Conservation (phyloP, 2,329 filamentous ascomycete species). For the Colletotrichum sidae region DNA sequence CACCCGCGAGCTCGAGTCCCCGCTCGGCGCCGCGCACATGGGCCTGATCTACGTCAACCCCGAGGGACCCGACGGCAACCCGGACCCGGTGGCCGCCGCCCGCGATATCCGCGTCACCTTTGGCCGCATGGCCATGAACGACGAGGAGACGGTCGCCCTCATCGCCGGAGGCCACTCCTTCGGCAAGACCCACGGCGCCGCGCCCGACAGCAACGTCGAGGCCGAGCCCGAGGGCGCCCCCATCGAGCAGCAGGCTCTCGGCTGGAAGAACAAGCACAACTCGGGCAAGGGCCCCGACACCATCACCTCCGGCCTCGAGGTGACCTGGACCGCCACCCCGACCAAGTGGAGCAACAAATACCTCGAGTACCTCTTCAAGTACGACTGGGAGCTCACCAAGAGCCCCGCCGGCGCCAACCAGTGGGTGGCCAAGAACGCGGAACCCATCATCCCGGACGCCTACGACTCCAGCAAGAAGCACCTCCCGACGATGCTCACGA, state of each 20-base stretch:
- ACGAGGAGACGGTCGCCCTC: slow-evolving; percentile 83
- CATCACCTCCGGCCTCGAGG: slow-evolving; percentile 82
- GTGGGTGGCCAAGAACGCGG: slow-evolving; percentile 78
- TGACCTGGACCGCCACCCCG: slow-evolving; percentile 82
- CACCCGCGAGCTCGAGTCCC: slow-evolving; percentile 65
- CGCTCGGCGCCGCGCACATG: slow-evolving; percentile 77
- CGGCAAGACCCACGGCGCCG: slow-evolving; percentile 85
- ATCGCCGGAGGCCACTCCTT: slow-evolving; percentile 84
- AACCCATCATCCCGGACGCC: slow-evolving; percentile 76
- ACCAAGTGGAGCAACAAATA: slow-evolving; percentile 79
- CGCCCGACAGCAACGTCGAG: slow-evolving; percentile 17
- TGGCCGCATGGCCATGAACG: slow-evolving; percentile 84
- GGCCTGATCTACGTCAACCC: slow-evolving; percentile 87
- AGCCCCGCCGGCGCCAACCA: slow-evolving; percentile 81
- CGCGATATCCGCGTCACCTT: slow-evolving; percentile 81
- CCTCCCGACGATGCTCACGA: slow-evolving; percentile 81
- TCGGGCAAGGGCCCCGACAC: slow-evolving; percentile 77
- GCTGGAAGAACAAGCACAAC: slow-evolving; percentile 75
- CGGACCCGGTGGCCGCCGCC: slow-evolving; percentile 76
- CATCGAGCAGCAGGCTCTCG: slow-evolving; percentile 53
- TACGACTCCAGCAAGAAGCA: slow-evolving; percentile 79
- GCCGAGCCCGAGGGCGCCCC: not conserved
- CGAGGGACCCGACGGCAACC: slow-evolving; percentile 78
- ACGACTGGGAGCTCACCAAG: slow-evolving; percentile 82
- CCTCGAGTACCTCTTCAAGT: slow-evolving; percentile 82